Evolutionary conservation across 2,329 filamentous ascomycete genomes (phyloP), one percentile per base, ranked within the genome.

Genomic region (Pezicula rhizophila): DNA sequence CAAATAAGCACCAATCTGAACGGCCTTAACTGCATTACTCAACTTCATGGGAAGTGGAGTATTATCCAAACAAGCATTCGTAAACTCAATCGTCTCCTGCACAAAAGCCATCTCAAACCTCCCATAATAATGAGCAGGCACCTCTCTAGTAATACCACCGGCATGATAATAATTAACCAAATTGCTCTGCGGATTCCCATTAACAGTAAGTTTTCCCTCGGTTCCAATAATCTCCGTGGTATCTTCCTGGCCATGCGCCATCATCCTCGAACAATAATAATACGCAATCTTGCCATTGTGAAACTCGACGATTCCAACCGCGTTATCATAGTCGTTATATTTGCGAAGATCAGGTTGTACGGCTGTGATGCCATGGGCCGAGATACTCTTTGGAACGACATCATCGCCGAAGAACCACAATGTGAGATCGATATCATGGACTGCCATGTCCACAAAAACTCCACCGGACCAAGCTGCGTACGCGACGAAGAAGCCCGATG

Each of bases 371-470:
- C 79, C 80, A 2, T 76, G 65, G 0, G 79, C 78, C 0, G 70
- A 68, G n/a, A 80, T 74, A 42, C 69, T 74, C 64, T 82, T 82
- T 55, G 80, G 70, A 11, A 70, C 63, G 38, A 68, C 70, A 41
- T 76, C 70, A 39, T 74, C 64, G n/a, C 77, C 77, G 59, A 82
- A 80, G 68, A 77, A 82, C 79, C 79, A 84, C 2, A 83, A 68
- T 0, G 78, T 70, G 3, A 84, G 72, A 53, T 83, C 80, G 57
- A 86, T 85, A 58, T 86, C 83, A 68, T 86, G 83, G 58, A 86
- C 79, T 47, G 77, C 79, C 67, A 78, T 82, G 69, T 86, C 83
- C 50, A 86, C 82, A 57, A 86, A 86, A 61, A 85, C 83, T 26
- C 82, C 82, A 37, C 83, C 82, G 2, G 71, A 77, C 66, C 77